A percentile compares a stretch with the other conserved stretches of the same genome.
phyloP scores from a whole-genome alignment of 2,329 filamentous ascomycete genomes.

The Tolypocladium cylindrosporum region DNA sequence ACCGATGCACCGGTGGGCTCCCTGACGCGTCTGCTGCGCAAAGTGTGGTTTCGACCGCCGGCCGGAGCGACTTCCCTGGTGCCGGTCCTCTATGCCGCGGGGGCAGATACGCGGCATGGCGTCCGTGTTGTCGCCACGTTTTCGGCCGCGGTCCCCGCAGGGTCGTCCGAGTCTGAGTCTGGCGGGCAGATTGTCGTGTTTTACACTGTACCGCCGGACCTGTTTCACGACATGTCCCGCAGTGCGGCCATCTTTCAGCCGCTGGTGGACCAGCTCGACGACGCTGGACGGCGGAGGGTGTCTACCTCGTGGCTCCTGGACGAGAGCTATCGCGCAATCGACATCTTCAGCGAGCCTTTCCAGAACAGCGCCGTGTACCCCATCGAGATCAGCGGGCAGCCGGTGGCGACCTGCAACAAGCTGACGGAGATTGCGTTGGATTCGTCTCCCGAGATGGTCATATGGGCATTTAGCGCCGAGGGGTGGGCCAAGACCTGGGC shows the following conservation, averaged over 20 bases:
- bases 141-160: conserved; percentile 18
- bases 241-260: conserved; percentile 3
- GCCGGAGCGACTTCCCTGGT: conserved; percentile 15
- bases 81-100: conserved; percentile 45
- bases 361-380: conserved; percentile 12
- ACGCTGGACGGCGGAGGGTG: conserved; percentile 2
- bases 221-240: conserved; percentile 30
- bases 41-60: conserved; percentile 40
- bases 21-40: conserved; percentile 41
- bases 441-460: conserved; percentile 20
- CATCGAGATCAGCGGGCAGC: conserved; percentile 20
- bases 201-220: conserved; percentile 50
- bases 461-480: conserved; percentile 24
- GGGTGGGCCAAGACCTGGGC: conserved; percentile 23
- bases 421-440: conserved; percentile 22
- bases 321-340: conserved; percentile 10
- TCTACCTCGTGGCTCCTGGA: conserved; percentile 11
- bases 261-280: conserved; percentile 1
- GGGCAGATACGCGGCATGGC: conserved; percentile 45
- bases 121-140: conserved; percentile 50
- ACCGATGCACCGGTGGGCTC: conserved; percentile 47
- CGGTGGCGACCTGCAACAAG: conserved; percentile 18
- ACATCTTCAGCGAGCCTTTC: conserved; percentile 9
- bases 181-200: conserved; percentile 38
- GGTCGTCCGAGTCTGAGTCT: background rate